Percentiles rank a stretch among this genome's conserved stretches.
Evolutionary conservation across 2,329 filamentous ascomycete genomes (phyloP).

Genomic region (Dothidotthia symphoricarpi): DNA sequence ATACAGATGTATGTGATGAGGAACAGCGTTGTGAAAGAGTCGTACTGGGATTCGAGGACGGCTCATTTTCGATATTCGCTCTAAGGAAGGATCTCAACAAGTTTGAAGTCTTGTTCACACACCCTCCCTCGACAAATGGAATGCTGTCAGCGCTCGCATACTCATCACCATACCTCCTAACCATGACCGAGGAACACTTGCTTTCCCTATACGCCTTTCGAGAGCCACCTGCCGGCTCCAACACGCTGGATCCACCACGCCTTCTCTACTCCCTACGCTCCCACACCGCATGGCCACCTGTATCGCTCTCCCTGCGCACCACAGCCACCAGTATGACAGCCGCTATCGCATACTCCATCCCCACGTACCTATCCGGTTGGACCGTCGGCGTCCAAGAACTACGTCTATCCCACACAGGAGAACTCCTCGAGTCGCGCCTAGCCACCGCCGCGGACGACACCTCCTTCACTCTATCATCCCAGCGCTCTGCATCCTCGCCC

Average conservation of each 20-base stretch:
- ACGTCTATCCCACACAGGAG: slow-evolving; percentile 57
- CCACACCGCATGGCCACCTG: slow-evolving; percentile 72
- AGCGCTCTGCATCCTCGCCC: slow-evolving; percentile 26
- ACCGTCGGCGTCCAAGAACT: slow-evolving; percentile 90
- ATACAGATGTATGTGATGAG: slow-evolving; percentile 35
- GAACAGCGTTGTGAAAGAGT: slow-evolving; percentile 32
- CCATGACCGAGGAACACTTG: slow-evolving; percentile 70
- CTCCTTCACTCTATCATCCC: slow-evolving; percentile 43
- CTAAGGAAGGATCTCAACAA: slow-evolving; percentile 49
- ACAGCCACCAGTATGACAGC: slow-evolving; percentile 66
- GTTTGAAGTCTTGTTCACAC: slow-evolving; percentile 57
- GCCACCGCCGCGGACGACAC: slow-evolving; percentile 52
- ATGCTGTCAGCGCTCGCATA: slow-evolving; percentile 69
- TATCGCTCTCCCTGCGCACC: slow-evolving; percentile 78
- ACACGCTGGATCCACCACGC: slow-evolving; percentile 46
- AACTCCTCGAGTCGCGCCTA: slow-evolving; percentile 50
- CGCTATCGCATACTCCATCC: slow-evolving; percentile 82
- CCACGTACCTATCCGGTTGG: slow-evolving; percentile 75
- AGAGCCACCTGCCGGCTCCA: slow-evolving; percentile 8
- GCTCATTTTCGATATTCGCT: slow-evolving; percentile 64
- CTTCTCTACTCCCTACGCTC: slow-evolving; percentile 78
- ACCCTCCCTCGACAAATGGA: slow-evolving; percentile 62
- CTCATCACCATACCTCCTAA: slow-evolving; percentile 72
- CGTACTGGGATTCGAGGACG: slow-evolving; percentile 40
- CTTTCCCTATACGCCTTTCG: slow-evolving; percentile 73